These are phyloP conservation scores for Xylaria sp. DNA, from an alignment of 2,329 filamentous ascomycete genomes.

Conservation along the genomic window DNA sequence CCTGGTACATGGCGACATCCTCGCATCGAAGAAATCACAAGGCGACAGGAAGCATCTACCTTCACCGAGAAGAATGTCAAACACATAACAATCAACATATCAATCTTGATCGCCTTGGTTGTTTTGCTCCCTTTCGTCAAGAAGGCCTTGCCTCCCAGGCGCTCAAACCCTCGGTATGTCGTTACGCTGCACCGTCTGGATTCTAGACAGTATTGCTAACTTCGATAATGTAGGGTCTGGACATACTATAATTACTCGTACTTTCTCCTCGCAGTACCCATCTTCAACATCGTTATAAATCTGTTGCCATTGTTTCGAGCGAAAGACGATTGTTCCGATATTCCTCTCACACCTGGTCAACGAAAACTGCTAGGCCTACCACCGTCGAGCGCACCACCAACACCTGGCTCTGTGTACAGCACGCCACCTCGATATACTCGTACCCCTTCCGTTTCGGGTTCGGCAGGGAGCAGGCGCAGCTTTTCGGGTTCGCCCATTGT, in stretches of 20 bases:
- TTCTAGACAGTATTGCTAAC: constrained; percentile 17
- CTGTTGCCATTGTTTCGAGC: constrained; percentile 77
- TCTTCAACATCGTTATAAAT: constrained; percentile 78
- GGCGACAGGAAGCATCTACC: constrained; percentile 79
- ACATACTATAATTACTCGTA: constrained; percentile 58
- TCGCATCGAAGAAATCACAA: constrained; percentile 85
- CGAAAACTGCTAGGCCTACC: constrained; percentile 84
- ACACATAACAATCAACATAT: constrained; percentile 75
- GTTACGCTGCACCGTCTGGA: background rate
- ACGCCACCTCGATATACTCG: constrained; percentile 89
- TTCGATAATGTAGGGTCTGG: constrained; percentile 43
- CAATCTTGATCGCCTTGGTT: constrained; percentile 50
- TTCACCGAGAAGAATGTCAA: constrained; percentile 83
- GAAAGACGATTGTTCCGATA: constrained; percentile 84
- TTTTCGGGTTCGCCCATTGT: constrained; percentile 69
- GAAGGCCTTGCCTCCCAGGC: constrained; percentile 42
- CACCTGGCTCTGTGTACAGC: constrained; percentile 77
- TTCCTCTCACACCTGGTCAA: constrained; percentile 90
- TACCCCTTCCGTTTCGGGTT: constrained; percentile 73
- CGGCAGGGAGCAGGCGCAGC: constrained; percentile 69
- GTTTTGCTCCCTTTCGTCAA: constrained; percentile 36
- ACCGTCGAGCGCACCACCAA: constrained; percentile 70
- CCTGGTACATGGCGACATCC: constrained; percentile 93
- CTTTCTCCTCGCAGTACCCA: constrained; percentile 65
- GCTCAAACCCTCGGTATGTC: constrained; percentile 44